These are phyloP conservation scores for Cardamine occulta DNA, from an alignment of 345 rosid genomes.

Conservation along the genomic window DNA sequence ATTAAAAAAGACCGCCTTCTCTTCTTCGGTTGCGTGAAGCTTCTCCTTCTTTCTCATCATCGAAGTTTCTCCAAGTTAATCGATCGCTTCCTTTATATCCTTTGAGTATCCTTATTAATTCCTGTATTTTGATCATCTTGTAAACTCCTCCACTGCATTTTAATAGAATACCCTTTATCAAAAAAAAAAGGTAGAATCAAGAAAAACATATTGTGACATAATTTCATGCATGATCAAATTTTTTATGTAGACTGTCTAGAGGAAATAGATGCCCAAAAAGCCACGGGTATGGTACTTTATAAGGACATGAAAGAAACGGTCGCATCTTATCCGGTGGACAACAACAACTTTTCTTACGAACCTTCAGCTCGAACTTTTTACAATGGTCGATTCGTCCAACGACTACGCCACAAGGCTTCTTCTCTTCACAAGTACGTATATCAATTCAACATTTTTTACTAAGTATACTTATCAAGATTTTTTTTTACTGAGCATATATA, in stretches of 20 bases:
- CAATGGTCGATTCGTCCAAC: conserved; percentile 45
- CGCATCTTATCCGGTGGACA: conserved; percentile 23
- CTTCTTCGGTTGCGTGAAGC: too few species aligned
- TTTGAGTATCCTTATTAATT: too few species aligned
- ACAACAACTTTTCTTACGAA: conserved; percentile 35
- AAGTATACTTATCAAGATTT: not conserved
- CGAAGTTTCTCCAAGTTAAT: too few species aligned
- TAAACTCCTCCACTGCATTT: too few species aligned
- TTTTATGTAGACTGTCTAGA: conserved; percentile 41
- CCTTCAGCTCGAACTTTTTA: conserved; percentile 40
- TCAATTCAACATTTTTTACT: not conserved
- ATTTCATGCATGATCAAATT: not conserved
- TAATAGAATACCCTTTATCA: not conserved
- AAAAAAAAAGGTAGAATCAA: too few species aligned
- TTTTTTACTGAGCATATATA: too few species aligned
- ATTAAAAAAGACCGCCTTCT: too few species aligned
- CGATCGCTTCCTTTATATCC: too few species aligned
- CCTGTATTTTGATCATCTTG: too few species aligned
- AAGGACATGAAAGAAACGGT: conserved; percentile 30
- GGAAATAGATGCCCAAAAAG: conserved; percentile 42
- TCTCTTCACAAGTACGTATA: conserved; percentile 41
- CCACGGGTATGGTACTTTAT: conserved; percentile 10
- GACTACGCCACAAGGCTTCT: conserved; percentile 42
- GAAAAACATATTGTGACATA: not conserved
- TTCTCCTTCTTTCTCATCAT: too few species aligned